Conservation (phyloP, 768 basidiomycete species). For the Amanita thiersii region DNA sequence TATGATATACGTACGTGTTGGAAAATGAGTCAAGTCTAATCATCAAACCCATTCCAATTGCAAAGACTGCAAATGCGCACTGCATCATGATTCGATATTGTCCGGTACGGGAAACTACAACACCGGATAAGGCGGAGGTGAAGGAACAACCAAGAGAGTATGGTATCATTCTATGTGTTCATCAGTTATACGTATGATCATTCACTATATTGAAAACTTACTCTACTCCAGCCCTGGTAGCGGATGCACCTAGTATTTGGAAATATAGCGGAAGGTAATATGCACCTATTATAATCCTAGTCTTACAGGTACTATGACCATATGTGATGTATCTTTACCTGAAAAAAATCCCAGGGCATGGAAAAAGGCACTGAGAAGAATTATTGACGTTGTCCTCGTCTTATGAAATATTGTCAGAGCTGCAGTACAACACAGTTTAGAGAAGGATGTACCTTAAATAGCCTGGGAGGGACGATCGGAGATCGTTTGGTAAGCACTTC, state of each 20-base stretch:
- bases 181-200: neutral
- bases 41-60: slow-evolving; percentile 69
- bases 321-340: too few species aligned
- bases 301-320: too few species aligned
- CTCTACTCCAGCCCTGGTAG: slow-evolving; percentile 63
- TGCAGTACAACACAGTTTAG: neutral
- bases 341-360: slow-evolving; percentile 61
- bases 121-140: slow-evolving; percentile 48
- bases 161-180: slow-evolving; percentile 52
- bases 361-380: slow-evolving; percentile 50
- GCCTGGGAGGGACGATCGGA: slow-evolving; percentile 65
- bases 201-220: slow-evolving; percentile 19
- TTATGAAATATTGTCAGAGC: slow-evolving; percentile 13
- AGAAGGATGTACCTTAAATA: slow-evolving; percentile 50
- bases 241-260: slow-evolving; percentile 70
- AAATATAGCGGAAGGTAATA: slow-evolving; percentile 73
- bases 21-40: slow-evolving; percentile 54
- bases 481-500: slow-evolving; percentile 56
- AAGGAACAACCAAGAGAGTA: slow-evolving; percentile 57
- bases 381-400: slow-evolving; percentile 66
- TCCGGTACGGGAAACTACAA: slow-evolving; percentile 48
- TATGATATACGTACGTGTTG: slow-evolving; percentile 28
- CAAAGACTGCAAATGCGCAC: slow-evolving; percentile 45
- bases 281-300: slow-evolving; percentile 25
- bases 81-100: slow-evolving; percentile 58